Conservation (phyloP, 805 yeast genomes). For the Cyberlindnera bimundalis region DNA sequence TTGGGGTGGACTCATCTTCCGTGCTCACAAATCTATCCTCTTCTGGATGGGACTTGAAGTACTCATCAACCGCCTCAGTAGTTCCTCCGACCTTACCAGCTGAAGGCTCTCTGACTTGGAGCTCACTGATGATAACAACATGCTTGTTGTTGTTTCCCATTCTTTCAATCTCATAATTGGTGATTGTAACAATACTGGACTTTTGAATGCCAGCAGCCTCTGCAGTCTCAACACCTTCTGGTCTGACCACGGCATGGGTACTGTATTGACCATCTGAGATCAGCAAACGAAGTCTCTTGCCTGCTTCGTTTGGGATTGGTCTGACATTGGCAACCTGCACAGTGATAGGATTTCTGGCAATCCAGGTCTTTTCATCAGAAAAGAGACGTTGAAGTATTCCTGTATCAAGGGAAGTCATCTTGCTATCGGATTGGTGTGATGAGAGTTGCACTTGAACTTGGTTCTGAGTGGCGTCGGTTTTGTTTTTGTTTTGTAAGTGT, state of each 20-base stretch:
- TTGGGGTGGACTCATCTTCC: constrained; percentile 23
- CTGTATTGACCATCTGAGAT: constrained; percentile 50
- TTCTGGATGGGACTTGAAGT: constrained; percentile 55
- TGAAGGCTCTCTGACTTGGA: constrained; percentile 31
- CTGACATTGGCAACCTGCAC: constrained; percentile 36
- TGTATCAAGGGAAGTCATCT: constrained; percentile 10
- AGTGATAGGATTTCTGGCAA: constrained; percentile 27
- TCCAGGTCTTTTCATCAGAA: constrained; percentile 21
- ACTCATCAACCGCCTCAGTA: constrained; percentile 49
- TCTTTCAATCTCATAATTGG: constrained; percentile 38
- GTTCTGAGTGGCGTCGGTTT: constrained; percentile 10
- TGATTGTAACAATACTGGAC: constrained; percentile 39
- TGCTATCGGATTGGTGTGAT: no score
- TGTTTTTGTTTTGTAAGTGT: constrained; percentile 3
- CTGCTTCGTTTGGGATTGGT: constrained; percentile 37
- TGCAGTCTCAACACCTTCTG: constrained; percentile 43
- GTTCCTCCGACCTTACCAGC: constrained; percentile 38
- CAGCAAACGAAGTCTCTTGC: constrained; percentile 43
- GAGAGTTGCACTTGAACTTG: not conserved
- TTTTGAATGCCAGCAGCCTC: constrained; percentile 45
- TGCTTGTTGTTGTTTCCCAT: constrained; percentile 35
- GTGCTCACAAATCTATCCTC: constrained; percentile 35
- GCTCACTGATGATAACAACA: constrained; percentile 26
- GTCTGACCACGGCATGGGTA: constrained; percentile 52
- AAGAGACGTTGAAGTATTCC: constrained; percentile 22